A percentile compares a stretch with the other conserved stretches of the same genome.
Evolutionary conservation across 352 stramenopile species (phyloP).

Genomic region (Phytopythium ostracodes): DNA sequence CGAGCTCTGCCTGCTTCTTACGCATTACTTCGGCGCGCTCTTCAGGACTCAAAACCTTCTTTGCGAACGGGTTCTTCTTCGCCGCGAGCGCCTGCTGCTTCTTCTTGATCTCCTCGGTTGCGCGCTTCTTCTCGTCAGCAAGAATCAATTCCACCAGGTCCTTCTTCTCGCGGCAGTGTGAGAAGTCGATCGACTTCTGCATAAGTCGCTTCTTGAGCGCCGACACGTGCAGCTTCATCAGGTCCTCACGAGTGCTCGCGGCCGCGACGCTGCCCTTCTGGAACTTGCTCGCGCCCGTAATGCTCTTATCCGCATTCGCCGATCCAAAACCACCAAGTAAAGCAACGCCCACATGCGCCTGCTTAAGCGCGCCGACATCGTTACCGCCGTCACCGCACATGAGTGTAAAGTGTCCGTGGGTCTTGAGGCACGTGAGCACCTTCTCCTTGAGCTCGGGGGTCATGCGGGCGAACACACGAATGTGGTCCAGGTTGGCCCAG

Average conservation of each 20-base stretch:
- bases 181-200: slow-evolving; percentile 63
- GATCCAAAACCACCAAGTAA: slow-evolving; percentile 79
- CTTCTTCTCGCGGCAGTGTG: slow-evolving; percentile 73
- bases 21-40: slow-evolving; percentile 84
- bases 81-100: slow-evolving; percentile 35
- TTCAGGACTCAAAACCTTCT: slow-evolving; percentile 62
- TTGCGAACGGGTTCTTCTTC: slow-evolving; percentile 54
- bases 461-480: slow-evolving; percentile 95
- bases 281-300: slow-evolving; percentile 72
- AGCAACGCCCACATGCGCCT: slow-evolving; percentile 86
- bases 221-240: slow-evolving; percentile 87
- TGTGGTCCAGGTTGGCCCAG: slow-evolving; percentile 75
- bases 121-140: slow-evolving; percentile 51
- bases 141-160: slow-evolving; percentile 81
- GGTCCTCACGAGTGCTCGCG: slow-evolving; percentile 52
- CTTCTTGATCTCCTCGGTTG: slow-evolving; percentile 56
- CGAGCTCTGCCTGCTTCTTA: slow-evolving; percentile 76
- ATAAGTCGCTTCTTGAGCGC: slow-evolving; percentile 76
- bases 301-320: slow-evolving; percentile 83
- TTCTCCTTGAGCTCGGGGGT: slow-evolving; percentile 96
- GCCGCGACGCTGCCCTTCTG: slow-evolving; percentile 57
- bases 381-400: slow-evolving; percentile 99
- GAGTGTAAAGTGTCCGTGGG: slow-evolving; percentile 88
- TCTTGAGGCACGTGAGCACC: slow-evolving; percentile 94
- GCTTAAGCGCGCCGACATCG: slow-evolving; percentile 95